These are phyloP conservation scores for Kalanchoe fedtschenkoi DNA, from an alignment of 164 flowering plant genomes.

Conservation along the genomic window DNA sequence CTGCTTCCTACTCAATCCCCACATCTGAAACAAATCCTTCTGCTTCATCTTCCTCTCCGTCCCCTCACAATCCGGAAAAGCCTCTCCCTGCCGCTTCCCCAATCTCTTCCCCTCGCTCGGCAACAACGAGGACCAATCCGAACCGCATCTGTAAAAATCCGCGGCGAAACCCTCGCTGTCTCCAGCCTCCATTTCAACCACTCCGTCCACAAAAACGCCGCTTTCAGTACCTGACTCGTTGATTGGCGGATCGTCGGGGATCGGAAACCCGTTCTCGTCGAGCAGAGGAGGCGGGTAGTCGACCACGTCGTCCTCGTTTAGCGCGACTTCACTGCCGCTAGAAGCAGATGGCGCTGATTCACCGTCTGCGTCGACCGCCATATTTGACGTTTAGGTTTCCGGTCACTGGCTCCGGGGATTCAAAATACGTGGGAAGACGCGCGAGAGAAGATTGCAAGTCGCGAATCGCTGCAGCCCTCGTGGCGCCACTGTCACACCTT, in stretches of 20 bases:
- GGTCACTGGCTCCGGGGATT: background rate
- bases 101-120: background rate
- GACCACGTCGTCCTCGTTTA: background rate
- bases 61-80: background rate
- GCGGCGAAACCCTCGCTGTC: slow-evolving; percentile 29
- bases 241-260: background rate
- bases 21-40: slow-evolving; percentile 36
- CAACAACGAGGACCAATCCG: slow-evolving; percentile 44
- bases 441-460: background rate
- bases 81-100: slow-evolving; percentile 5
- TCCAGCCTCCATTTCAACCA: slow-evolving; percentile 3
- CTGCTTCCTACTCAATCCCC: slow-evolving; percentile 32
- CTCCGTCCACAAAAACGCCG: background rate
- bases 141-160: slow-evolving; percentile 42
- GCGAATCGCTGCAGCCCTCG: background rate
- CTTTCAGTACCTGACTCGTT: slow-evolving; percentile 1
- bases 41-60: slow-evolving; percentile 30
- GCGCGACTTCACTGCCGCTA: background rate
- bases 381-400: background rate
- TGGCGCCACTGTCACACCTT: background rate
- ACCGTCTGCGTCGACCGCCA: background rate
- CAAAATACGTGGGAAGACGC: background rate
- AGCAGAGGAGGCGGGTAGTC: slow-evolving; percentile 4
- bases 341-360: background rate
- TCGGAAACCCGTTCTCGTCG: slow-evolving; percentile 16